Evolutionary conservation across 805 yeast species (phyloP).

Genomic region (Hanseniaspora nectarophila): DNA sequence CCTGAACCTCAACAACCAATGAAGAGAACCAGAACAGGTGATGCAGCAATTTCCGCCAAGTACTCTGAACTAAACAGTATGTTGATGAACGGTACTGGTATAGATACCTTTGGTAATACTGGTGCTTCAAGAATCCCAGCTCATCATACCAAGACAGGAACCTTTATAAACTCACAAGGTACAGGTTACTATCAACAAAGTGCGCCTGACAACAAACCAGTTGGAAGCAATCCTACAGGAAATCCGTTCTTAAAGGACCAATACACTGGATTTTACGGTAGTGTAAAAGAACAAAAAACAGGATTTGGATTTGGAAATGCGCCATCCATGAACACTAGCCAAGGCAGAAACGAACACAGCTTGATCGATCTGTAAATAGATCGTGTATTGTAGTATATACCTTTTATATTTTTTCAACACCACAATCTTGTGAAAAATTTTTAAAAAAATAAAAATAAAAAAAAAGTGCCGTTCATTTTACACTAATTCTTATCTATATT

Average conservation of each 20-base stretch:
- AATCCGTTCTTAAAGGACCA: conserved; percentile 48
- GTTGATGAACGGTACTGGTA: conserved; percentile 76
- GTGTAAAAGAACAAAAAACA: conserved; percentile 72
- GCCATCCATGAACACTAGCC: conserved; percentile 29
- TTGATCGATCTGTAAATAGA: conserved; percentile 25
- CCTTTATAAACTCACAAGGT: conserved; percentile 78
- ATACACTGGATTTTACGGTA: conserved; percentile 58
- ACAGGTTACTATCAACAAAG: conserved; percentile 51
- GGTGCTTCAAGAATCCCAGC: conserved; percentile 64
- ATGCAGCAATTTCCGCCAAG: conserved; percentile 43
- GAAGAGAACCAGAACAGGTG: conserved; percentile 40
- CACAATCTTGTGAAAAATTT: too few species aligned
- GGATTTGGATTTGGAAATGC: conserved; percentile 88
- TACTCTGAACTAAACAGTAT: conserved; percentile 65
- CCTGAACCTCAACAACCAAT: conserved; percentile 30
- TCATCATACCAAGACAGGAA: conserved; percentile 73
- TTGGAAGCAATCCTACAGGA: conserved; percentile 14
- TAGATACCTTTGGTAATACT: conserved; percentile 61
- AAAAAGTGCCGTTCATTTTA: too few species aligned
- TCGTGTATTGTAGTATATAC: neutral
- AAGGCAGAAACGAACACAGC: conserved; percentile 18
- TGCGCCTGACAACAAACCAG: neutral
- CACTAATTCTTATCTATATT: too few species aligned
- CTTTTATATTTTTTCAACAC: neutral
- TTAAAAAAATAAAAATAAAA: too few species aligned